Percentiles rank a stretch among this genome's conserved stretches.
Evolutionary conservation across 2,329 filamentous ascomycete genomes (phyloP).

Genomic region (Cladorrhinum sp.): DNA sequence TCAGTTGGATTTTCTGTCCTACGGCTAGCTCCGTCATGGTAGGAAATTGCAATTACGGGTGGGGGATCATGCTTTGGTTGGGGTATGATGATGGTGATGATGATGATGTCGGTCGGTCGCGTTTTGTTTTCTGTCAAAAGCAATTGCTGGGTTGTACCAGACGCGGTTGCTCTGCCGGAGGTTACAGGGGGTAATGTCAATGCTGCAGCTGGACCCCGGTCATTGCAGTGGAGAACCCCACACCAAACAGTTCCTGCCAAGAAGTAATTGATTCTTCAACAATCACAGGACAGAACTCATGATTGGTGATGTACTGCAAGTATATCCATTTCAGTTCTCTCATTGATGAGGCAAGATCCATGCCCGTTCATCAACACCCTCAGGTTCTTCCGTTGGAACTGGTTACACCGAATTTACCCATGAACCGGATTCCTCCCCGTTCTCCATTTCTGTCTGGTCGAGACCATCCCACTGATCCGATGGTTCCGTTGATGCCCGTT

Average conservation of each 20-base stretch:
- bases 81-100: neutral
- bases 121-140: neutral
- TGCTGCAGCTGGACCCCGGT: neutral
- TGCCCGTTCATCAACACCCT: too few species aligned
- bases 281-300: too few species aligned
- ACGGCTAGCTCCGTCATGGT: conserved; percentile 56
- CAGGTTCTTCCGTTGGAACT: neutral
- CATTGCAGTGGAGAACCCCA: neutral
- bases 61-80: conserved; percentile 1
- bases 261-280: neutral
- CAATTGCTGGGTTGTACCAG: neutral
- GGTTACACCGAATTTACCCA: neutral
- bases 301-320: too few species aligned
- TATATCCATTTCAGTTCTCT: too few species aligned
- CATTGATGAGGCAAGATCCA: too few species aligned
- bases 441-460: too few species aligned
- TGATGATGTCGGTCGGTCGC: neutral
- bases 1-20: conserved; percentile 76
- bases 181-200: neutral
- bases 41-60: conserved; percentile 13
- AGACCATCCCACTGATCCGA: too few species aligned
- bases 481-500: too few species aligned
- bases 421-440: neutral
- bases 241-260: neutral
- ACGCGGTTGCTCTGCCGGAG: neutral